Conservation (phyloP, 176 grass and related monocot genomes). For the Musa itinerans region DNA sequence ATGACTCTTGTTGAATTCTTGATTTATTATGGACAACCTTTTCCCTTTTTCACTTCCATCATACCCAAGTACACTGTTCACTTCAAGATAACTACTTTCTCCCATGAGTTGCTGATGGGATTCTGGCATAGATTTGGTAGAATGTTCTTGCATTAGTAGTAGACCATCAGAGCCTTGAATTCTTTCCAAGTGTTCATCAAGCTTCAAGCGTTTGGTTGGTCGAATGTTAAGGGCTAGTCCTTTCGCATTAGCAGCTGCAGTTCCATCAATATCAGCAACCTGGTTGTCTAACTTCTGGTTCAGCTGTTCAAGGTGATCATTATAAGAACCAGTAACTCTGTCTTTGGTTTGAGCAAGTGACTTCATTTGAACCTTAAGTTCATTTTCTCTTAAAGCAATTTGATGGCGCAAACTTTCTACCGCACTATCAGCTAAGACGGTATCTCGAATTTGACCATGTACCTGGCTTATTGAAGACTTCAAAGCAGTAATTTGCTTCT, state of each 20-base stretch:
- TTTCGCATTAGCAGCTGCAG: conserved; percentile 22
- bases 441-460: conserved; percentile 27
- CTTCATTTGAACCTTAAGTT: conserved; percentile 68
- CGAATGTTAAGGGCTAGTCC: conserved; percentile 24
- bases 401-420: conserved; percentile 76
- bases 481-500: conserved; percentile 33
- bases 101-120: conserved; percentile 33
- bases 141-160: conserved; percentile 24
- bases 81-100: conserved; percentile 27
- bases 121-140: conserved; percentile 24
- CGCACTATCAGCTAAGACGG: conserved; percentile 35
- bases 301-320: conserved; percentile 25
- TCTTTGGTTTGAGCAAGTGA: conserved; percentile 19
- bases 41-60: conserved; percentile 22
- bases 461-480: conserved; percentile 32
- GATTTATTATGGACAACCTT: conserved; percentile 14
- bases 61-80: conserved; percentile 23
- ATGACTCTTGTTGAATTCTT: conserved; percentile 7
- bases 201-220: conserved; percentile 47
- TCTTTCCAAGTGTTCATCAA: conserved; percentile 25
- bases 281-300: conserved; percentile 32
- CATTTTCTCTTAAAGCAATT: conserved; percentile 79
- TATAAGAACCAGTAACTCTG: conserved; percentile 17
- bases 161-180: conserved; percentile 30
- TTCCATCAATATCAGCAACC: conserved; percentile 26